phyloP scores from a whole-genome alignment of 148 eudicot genomes.

The Nepenthes mirabilis region DNA sequence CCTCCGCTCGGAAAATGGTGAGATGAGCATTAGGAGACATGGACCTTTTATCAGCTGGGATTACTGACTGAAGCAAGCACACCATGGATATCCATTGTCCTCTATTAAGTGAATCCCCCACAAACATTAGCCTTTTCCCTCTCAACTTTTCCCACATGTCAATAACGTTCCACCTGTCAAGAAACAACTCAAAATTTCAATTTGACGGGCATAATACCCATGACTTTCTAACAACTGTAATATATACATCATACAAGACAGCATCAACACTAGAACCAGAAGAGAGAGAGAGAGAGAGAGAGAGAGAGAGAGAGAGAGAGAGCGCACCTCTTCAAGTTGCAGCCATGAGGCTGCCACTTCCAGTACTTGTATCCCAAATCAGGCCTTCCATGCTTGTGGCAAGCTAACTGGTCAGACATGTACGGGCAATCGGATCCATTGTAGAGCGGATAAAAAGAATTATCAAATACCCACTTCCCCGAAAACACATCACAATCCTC shows the following conservation, averaged over 20 bases:
- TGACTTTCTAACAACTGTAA: slow-evolving; percentile 5
- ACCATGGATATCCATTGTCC: slow-evolving; percentile 99
- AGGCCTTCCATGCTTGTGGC: slow-evolving; percentile 81
- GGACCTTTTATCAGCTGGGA: slow-evolving; percentile 67
- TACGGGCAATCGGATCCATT: slow-evolving; percentile 80
- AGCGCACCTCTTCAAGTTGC: slow-evolving; percentile 76
- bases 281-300: not conserved
- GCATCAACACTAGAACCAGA: not conserved
- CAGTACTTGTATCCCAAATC: slow-evolving; percentile 67
- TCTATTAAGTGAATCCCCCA: slow-evolving; percentile 91
- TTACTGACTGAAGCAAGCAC: slow-evolving; percentile 72
- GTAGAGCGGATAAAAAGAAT: slow-evolving; percentile 68
- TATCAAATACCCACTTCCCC: slow-evolving; percentile 87
- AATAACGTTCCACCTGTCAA: slow-evolving; percentile 57
- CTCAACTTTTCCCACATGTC: slow-evolving; percentile 90
- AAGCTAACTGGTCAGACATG: slow-evolving; percentile 95
- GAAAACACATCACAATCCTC: slow-evolving; percentile 65
- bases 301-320: not conserved
- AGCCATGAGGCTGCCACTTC: slow-evolving; percentile 93
- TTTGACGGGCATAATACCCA: not conserved
- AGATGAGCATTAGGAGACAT: slow-evolving; percentile 89
- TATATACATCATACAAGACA: not conserved
- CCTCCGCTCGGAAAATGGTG: slow-evolving; percentile 86
- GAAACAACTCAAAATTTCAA: not conserved
- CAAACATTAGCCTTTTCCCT: slow-evolving; percentile 86